phyloP scores from a whole-genome alignment of 1,284 basidiomycete genomes.

The Inonotus obliquus region DNA sequence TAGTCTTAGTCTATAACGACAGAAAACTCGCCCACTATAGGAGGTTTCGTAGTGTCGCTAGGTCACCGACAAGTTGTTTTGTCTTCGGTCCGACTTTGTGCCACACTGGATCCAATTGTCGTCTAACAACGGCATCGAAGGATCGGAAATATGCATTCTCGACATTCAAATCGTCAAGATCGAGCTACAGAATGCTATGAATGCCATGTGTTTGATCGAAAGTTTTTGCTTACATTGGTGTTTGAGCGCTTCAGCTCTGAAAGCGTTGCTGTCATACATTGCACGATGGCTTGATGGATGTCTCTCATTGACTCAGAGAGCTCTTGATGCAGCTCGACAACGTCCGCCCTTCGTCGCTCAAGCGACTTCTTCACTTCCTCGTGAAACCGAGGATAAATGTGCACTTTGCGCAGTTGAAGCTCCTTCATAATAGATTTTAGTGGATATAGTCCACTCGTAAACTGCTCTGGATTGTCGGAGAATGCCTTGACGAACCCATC shows the following conservation, averaged over 20 bases:
- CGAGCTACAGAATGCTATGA: constrained; percentile 53
- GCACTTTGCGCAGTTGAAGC: constrained; percentile 81
- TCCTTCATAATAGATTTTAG: constrained; percentile 92
- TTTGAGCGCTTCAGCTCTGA: constrained; percentile 90
- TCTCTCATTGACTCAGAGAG: constrained; percentile 85
- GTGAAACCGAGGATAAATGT: constrained; percentile 94
- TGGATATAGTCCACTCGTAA: constrained; percentile 88
- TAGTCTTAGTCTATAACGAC: background rate
- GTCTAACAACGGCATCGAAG: constrained; percentile 87
- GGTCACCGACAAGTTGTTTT: constrained; percentile 86
- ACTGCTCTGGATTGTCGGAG: constrained; percentile 93
- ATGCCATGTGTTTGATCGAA: background rate
- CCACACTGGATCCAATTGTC: constrained; percentile 92
- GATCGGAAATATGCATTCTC: constrained; percentile 94
- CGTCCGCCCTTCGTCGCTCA: constrained; percentile 81
- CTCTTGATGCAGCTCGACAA: constrained; percentile 87
- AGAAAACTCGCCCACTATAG: constrained; percentile 54
- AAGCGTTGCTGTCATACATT: constrained; percentile 92
- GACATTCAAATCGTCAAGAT: constrained; percentile 90
- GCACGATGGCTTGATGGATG: constrained; percentile 90
- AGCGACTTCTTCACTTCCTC: constrained; percentile 78
- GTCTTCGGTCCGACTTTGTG: constrained; percentile 92
- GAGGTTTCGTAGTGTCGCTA: constrained; percentile 81
- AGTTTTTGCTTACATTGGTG: constrained; percentile 52
- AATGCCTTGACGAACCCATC: constrained; percentile 95